Conservation (phyloP, 805 yeast genomes). For the Saccharomycopsis sp. region DNA sequence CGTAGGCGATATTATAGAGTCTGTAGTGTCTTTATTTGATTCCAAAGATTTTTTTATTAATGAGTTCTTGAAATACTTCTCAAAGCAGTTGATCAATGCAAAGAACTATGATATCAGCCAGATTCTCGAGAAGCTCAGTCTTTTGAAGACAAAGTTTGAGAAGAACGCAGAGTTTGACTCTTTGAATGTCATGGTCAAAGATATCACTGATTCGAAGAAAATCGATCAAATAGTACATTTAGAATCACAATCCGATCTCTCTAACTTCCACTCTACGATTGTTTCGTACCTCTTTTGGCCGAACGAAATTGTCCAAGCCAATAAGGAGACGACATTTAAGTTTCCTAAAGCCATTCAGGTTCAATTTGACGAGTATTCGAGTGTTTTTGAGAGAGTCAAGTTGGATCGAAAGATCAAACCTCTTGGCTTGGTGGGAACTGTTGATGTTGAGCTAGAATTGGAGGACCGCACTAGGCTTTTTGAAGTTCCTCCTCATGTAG, state of each 20-base stretch:
- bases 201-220: conserved; percentile 50
- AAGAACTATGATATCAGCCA: conserved; percentile 35
- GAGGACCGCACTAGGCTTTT: conserved; percentile 36
- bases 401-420: conserved; percentile 54
- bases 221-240: conserved; percentile 36
- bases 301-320: conserved; percentile 20
- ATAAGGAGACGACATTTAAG: conserved; percentile 36
- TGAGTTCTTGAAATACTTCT: conserved; percentile 57
- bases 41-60: conserved; percentile 57
- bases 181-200: conserved; percentile 80
- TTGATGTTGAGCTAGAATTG: conserved; percentile 53
- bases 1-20: conserved; percentile 62
- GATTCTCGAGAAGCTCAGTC: conserved; percentile 38
- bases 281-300: conserved; percentile 86
- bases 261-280: conserved; percentile 47
- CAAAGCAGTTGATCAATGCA: conserved; percentile 43
- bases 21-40: conserved; percentile 66
- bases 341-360: conserved; percentile 42
- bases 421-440: conserved; percentile 55
- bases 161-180: conserved; percentile 48
- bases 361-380: conserved; percentile 39
- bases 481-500: conserved; percentile 63
- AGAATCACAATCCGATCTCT: conserved; percentile 20
- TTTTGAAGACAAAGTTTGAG: conserved; percentile 50
- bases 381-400: conserved; percentile 38